Evolutionary conservation across 2,329 filamentous ascomycete genomes (phyloP).

Genomic region (Herpotrichia juniperi): DNA sequence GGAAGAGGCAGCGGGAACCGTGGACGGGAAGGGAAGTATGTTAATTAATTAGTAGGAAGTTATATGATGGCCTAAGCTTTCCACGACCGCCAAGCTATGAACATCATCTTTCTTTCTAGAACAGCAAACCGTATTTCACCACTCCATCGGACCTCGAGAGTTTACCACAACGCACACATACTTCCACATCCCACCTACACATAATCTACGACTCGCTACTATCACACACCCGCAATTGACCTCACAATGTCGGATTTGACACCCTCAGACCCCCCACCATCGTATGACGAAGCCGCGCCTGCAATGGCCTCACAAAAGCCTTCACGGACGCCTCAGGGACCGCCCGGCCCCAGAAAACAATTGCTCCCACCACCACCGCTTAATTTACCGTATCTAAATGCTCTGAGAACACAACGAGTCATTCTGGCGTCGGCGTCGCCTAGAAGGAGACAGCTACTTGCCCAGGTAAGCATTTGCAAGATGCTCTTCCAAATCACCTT

Average conservation of each 20-base stretch:
- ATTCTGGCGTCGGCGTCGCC: conserved; percentile 92
- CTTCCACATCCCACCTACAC: not conserved
- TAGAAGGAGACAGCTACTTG: conserved; percentile 79
- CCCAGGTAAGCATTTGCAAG: conserved; percentile 58
- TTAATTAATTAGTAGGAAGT: too few relatives aligned
- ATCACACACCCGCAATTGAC: conserved; percentile 5
- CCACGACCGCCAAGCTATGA: not conserved
- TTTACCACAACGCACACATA: not conserved
- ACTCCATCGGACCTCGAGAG: not conserved
- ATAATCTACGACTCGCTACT: not conserved
- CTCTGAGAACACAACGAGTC: conserved; percentile 78
- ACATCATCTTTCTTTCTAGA: not conserved
- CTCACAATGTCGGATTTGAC: conserved; percentile 18
- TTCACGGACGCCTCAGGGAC: conserved; percentile 27
- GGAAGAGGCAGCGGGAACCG: not conserved
- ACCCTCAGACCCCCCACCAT: conserved; percentile 50
- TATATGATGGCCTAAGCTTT: not conserved
- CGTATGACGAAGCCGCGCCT: conserved; percentile 44
- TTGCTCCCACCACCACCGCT: conserved; percentile 68
- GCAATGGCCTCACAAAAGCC: conserved; percentile 20
- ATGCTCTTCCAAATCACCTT: conserved; percentile 3
- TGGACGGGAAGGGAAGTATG: not conserved
- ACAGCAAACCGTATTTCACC: not conserved
- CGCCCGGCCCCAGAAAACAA: conserved; percentile 34
- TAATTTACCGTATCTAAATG: conserved; percentile 77